Base-by-base conservation (phyloP, 2,329 filamentous ascomycete species). In the Malbranchea zuffiana region DNA sequence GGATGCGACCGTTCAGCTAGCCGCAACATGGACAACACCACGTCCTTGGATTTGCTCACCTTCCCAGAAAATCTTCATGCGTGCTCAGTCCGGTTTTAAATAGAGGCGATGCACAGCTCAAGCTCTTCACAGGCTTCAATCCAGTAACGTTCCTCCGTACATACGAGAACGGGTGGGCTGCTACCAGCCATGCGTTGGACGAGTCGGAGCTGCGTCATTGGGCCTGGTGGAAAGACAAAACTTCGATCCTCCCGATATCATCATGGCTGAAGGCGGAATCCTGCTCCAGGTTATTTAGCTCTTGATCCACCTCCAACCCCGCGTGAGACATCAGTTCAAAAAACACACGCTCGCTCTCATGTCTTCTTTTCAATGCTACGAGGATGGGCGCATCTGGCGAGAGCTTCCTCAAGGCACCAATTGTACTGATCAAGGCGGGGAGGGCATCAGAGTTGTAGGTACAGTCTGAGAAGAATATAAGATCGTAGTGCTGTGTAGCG, bases 361-460 rank as follows among this genome's bases (percentile, higher is more conserved):
- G 79, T 20, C 79, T 66, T 41, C 72, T 68, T 55, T 84, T 84
- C 58, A 79, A 72, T 1, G 76, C 74, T 17, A 83, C 62, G 11
- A 78, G 56, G 15, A 78, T 55, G 17, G 71, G 48, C 0, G 67
- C 64, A 41, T 62, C 53, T 2, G 72, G 69, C 4, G 68, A 73
- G 19, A 52, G 52, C 12, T 55, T 50, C 27, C 67, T 56, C 32
- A 80, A 55, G 6, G 56, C 59, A 15, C 51, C 47, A 6, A 83
- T 57, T 1, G 75, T 77, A 18, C 59, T 57, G 5, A 82, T 76
- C 24, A 83, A 60, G 16, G 73, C 67, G 2, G 75, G 73, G 35
- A 78, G 69, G 41, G 74, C 79, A 48, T 80, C 77, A 11, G 71
- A 63, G 52, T 83, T 83, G 58, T 84, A 84, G 1, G 78, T 83